Conservation (phyloP, 2,329 filamentous ascomycete genomes). For the Talaromyces islandicus region DNA sequence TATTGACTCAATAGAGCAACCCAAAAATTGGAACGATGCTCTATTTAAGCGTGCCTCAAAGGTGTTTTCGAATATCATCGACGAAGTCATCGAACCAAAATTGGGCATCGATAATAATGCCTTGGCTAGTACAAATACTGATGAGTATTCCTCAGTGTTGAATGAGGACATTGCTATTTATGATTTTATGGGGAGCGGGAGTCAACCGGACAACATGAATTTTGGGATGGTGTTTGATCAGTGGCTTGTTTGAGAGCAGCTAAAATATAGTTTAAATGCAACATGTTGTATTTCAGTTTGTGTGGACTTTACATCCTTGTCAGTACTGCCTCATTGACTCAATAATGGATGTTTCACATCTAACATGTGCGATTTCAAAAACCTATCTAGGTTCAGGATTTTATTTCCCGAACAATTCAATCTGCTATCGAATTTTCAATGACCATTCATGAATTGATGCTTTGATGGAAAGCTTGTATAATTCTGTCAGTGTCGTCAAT, state of each 20-base stretch:
- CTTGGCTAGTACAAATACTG: not conserved
- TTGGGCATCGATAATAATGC: not conserved
- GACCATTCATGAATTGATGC: no score
- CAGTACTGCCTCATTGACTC: no score
- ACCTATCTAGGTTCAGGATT: no score
- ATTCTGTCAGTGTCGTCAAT: no score
- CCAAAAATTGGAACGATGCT: not conserved
- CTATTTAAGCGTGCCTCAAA: constrained; percentile 2
- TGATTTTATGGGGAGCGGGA: not conserved
- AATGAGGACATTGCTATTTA: not conserved
- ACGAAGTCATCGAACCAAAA: not conserved
- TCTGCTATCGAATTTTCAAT: no score
- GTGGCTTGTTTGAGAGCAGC: constrained; percentile 7
- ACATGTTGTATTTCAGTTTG: no score
- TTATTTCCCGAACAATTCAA: no score
- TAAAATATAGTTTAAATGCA: no score
- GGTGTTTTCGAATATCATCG: not conserved
- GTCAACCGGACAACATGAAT: not conserved
- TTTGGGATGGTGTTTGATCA: constrained; percentile 8
- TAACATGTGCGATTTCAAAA: no score
- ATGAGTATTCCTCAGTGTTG: not conserved
- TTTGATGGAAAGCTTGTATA: no score
- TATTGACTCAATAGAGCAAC: not conserved
- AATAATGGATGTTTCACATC: no score
- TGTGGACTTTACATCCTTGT: no score